Evolutionary conservation across 345 rosid species (phyloP).

Genomic region (Mercurialis annua): DNA sequence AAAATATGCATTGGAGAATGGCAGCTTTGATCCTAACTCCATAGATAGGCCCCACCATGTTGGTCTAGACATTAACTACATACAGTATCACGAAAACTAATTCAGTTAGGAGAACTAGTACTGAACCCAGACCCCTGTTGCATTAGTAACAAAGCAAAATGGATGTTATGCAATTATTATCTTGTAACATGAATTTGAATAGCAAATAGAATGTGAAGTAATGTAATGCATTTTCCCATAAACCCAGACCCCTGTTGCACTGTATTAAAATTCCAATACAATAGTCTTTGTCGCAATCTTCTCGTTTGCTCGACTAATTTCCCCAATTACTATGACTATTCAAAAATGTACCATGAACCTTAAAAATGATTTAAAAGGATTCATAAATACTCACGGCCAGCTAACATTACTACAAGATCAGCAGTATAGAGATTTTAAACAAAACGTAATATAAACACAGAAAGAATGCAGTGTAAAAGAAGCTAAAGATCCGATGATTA

Average conservation of each 20-base stretch:
- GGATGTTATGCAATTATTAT: constrained; percentile 1
- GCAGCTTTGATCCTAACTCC: constrained; percentile 55
- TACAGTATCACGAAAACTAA: constrained; percentile 51
- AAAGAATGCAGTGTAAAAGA: not conserved
- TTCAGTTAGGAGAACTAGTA: constrained; percentile 52
- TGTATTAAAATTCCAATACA: not conserved
- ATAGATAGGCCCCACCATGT: constrained; percentile 59
- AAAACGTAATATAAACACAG: not conserved
- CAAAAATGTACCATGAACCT: no score
- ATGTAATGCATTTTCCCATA: not conserved
- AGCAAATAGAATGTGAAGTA: not conserved
- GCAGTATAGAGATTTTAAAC: not conserved
- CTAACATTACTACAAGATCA: not conserved
- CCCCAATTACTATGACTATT: not conserved
- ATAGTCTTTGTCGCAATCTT: not conserved
- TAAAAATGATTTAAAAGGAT: no score
- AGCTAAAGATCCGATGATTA: no score
- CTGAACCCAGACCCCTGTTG: constrained; percentile 59
- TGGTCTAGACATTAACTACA: constrained; percentile 57
- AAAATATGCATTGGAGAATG: constrained; percentile 65
- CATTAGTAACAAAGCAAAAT: constrained; percentile 26
- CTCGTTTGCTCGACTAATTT: not conserved
- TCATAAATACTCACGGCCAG: not conserved
- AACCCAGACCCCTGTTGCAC: not conserved
- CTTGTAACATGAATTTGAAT: no score